Conservation (phyloP, 768 basidiomycete species). For the Coprinopsis sp. region DNA sequence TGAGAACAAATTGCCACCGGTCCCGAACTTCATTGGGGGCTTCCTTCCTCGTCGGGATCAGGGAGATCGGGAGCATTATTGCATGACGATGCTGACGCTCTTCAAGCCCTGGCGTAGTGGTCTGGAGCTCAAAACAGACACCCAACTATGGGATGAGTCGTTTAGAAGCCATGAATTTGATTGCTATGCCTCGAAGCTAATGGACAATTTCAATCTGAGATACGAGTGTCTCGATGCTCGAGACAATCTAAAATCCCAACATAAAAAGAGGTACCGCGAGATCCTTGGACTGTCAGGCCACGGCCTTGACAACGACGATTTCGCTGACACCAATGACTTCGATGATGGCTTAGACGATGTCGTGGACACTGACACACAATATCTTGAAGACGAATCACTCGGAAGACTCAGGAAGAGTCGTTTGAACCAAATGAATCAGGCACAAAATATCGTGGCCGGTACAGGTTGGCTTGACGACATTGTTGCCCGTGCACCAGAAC, state of each 20-base stretch:
- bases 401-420: not conserved
- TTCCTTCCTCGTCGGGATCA: slow-evolving; percentile 23
- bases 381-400: not conserved
- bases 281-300: no score
- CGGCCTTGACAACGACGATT: not conserved
- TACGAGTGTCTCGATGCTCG: no score
- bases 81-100: not conserved
- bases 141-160: not conserved
- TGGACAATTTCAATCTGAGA: slow-evolving; percentile 16
- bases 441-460: not conserved
- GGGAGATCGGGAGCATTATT: not conserved
- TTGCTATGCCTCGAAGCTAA: not conserved
- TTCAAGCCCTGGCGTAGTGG: slow-evolving; percentile 4
- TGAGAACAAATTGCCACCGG: not conserved
- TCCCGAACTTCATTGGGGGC: slow-evolving; percentile 27
- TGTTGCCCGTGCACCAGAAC: no score
- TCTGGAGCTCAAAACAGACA: slow-evolving; percentile 13
- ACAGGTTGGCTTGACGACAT: slow-evolving; percentile 5
- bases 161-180: not conserved
- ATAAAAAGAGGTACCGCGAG: not conserved
- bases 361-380: not conserved
- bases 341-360: not conserved
- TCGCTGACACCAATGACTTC: not conserved
- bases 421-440: not conserved
- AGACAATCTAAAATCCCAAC: not conserved